phyloP scores from a whole-genome alignment of 352 stramenopile genomes.

The Thalassiosira livingstoniorum region DNA sequence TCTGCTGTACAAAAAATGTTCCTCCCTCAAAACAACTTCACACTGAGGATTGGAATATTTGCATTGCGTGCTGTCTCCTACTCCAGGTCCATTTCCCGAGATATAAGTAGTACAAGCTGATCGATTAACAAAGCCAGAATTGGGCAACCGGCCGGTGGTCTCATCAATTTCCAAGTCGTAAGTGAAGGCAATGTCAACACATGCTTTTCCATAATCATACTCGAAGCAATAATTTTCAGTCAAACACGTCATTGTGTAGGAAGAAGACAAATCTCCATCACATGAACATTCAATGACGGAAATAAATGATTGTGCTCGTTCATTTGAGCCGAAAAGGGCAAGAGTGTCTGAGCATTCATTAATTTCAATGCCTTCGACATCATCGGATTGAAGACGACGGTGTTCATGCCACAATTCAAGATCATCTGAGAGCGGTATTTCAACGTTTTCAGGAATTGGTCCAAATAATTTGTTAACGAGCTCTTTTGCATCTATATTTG shows the following conservation, averaged over 20 bases:
- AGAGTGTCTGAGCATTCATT: slow-evolving; percentile 16
- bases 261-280: neutral
- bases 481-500: too few species aligned
- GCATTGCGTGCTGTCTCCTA: slow-evolving; percentile 9
- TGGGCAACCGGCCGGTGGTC: neutral
- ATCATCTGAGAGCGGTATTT: too few species aligned
- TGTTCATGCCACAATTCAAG: too few species aligned
- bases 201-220: neutral
- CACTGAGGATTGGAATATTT: neutral
- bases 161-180: slow-evolving; percentile 7
- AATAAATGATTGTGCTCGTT: neutral
- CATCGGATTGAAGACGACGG: too few species aligned
- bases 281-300: neutral
- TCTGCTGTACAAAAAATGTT: neutral
- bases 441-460: too few species aligned
- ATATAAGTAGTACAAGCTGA: slow-evolving; percentile 1
- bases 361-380: slow-evolving; percentile 3
- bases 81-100: neutral
- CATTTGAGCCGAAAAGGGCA: neutral
- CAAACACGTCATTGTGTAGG: slow-evolving; percentile 1
- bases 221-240: slow-evolving; percentile 13
- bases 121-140: slow-evolving; percentile 6
- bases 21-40: neutral
- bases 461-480: too few species aligned
- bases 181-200: neutral